Evolutionary conservation across 169 alveolate species (phyloP).

Genomic region (Neospora caninum): DNA sequence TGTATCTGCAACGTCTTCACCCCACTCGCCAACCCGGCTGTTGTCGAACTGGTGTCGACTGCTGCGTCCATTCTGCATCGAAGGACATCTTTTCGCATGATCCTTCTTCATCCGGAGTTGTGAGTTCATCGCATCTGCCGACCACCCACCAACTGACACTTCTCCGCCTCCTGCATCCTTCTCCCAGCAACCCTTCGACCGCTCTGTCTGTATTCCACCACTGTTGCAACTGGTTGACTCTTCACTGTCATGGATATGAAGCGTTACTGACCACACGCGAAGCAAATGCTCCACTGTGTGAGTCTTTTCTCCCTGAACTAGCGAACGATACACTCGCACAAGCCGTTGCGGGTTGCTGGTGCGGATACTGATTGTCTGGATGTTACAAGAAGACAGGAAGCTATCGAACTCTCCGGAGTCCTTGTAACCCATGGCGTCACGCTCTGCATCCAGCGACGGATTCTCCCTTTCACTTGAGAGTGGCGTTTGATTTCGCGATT

Average conservation of each 20-base stretch:
- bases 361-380: background rate
- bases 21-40: no score
- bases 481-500: no score
- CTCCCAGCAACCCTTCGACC: background rate
- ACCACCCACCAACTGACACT: no score
- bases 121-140: no score
- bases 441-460: no score
- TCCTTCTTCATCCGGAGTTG: no score
- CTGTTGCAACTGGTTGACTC: background rate
- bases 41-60: no score
- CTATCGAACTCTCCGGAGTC: background rate
- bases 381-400: background rate
- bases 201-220: background rate
- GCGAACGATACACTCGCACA: conserved; percentile 28
- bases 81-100: no score
- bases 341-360: conserved; percentile 36
- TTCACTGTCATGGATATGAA: background rate
- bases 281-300: conserved; percentile 11
- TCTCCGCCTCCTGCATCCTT: no score
- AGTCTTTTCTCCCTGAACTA: background rate
- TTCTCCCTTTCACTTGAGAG: no score
- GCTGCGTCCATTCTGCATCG: no score
- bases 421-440: background rate
- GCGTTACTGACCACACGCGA: conserved; percentile 30
- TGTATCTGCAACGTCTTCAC: no score